Evolutionary conservation across 2,329 filamentous ascomycete species (phyloP).

Genomic region (Chaetomium globosum): DNA sequence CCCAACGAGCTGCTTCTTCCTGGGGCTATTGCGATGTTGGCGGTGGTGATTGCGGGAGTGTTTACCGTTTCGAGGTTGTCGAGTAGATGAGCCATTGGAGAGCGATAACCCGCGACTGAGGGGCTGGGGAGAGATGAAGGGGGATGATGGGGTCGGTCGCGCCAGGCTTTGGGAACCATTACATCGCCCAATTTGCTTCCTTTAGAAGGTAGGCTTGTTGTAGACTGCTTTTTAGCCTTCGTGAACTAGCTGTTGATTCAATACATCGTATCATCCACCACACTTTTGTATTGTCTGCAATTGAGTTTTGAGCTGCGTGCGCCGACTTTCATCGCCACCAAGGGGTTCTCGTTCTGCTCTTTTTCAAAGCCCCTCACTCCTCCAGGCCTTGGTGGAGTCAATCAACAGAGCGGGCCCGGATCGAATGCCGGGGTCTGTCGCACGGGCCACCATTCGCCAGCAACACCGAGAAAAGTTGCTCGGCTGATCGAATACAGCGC

Average conservation of each 20-base stretch:
- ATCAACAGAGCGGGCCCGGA: neutral
- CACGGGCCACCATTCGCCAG: slow-evolving; percentile 34
- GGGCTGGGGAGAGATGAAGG: neutral
- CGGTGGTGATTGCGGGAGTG: slow-evolving; percentile 89
- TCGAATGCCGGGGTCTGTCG: slow-evolving; percentile 2
- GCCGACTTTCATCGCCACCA: too few species aligned
- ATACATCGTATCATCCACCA: slow-evolving; percentile 31
- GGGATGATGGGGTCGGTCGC: neutral
- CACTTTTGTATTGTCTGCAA: neutral
- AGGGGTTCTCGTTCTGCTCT: neutral
- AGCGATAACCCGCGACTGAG: neutral
- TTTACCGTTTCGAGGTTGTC: slow-evolving; percentile 79
- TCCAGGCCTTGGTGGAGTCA: neutral
- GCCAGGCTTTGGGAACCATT: neutral
- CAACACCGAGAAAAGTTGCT: slow-evolving; percentile 35
- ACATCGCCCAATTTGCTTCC: neutral
- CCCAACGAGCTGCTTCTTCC: slow-evolving; percentile 93
- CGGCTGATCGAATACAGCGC: slow-evolving; percentile 13
- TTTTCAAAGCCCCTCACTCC: neutral
- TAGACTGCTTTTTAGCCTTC: slow-evolving; percentile 31
- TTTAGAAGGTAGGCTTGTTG: slow-evolving; percentile 19
- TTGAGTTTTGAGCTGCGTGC: neutral
- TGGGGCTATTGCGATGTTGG: slow-evolving; percentile 91
- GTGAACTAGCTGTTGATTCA: slow-evolving; percentile 27
- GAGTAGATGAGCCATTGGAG: slow-evolving; percentile 48